Base-by-base conservation (phyloP, 169 alveolate species). In the Eimeria sp. region DNA sequence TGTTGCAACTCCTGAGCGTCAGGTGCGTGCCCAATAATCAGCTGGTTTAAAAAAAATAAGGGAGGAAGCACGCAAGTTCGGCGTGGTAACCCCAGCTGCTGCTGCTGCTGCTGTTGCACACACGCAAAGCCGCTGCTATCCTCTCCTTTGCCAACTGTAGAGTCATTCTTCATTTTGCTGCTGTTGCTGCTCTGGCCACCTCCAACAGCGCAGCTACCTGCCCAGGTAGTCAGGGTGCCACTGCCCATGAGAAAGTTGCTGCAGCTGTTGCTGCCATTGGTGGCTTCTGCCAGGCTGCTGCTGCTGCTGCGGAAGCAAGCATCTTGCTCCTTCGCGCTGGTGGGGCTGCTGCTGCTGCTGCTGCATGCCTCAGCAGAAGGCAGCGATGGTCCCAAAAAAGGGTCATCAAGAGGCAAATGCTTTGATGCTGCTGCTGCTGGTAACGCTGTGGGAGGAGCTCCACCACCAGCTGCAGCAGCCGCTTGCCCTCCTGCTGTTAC, bases 271-370 rank as follows among this genome's bases (percentile, higher is more conserved):
- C 92, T 58, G 92, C 80, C 61, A 22, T 10, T 86, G 63, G 61
- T 86, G 80, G 57, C 61, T 78, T 30, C 45, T 25, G 92, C 16
- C 61, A 54, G 16, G 61, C 61, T 14, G 61, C 61, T 54, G 80
- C 92, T 86, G 76, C 92, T 58, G 78, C 92, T 86, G 92, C 92
- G 40, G 20, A 87, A 27, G 30, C 75, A 67, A 10, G 22, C 34
- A 27, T 54, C 75, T 22, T 57, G 75, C 43, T 49, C 51, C 58
- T 73, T 51, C 58, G 76, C 27, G 91, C 91, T 30, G 76, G 27
- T 83, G 75, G 76, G 72, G 70, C 70, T 61, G 75, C 91, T 51
- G 75, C 75, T 82, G 90, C 88, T 80, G 89, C 91, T 83, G 75
- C 91, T 57, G 75, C 75, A 54, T n/a, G 54, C 72, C n/a, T 83